A percentile compares a stretch with the other conserved stretches of the same genome.
phyloP scores from a whole-genome alignment of 257 asterid genomes.

The Striga asiatica region DNA sequence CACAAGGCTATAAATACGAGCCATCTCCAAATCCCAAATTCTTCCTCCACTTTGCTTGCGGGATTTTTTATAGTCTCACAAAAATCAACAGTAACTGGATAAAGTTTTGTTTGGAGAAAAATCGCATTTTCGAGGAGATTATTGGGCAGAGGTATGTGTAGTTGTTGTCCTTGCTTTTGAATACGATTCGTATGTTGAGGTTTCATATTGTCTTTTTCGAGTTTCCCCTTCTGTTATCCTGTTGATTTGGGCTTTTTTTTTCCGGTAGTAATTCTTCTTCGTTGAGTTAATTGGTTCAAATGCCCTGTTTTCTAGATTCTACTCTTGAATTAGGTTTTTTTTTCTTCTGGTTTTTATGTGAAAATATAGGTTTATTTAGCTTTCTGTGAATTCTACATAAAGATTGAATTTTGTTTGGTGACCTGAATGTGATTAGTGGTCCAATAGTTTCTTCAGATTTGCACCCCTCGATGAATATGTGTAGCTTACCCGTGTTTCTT shows the following conservation, averaged over 20 bases:
- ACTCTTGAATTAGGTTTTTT: neutral
- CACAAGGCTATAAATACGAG: constrained; percentile 36
- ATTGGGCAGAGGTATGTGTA: constrained; percentile 25
- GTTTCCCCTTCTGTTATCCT: neutral
- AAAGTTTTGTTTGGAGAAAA: neutral
- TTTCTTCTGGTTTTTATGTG: neutral
- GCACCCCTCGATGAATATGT: too few relatives aligned
- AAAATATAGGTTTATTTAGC: neutral
- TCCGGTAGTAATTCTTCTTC: neutral
- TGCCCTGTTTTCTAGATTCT: neutral
- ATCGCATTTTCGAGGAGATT: constrained; percentile 1
- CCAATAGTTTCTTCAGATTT: too few relatives aligned
- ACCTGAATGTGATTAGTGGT: too few relatives aligned
- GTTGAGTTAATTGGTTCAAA: neutral
- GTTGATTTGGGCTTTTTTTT: neutral
- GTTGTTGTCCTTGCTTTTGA: neutral
- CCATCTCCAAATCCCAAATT: neutral
- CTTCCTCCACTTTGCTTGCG: neutral
- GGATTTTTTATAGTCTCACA: too few relatives aligned
- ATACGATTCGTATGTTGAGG: neutral
- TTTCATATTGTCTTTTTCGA: neutral
- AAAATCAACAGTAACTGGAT: neutral
- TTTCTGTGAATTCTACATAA: too few relatives aligned
- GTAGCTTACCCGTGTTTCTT: neutral
- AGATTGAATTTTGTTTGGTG: too few relatives aligned